phyloP scores from a whole-genome alignment of 106 monocot genomes.

The Dactylorhiza incarnata region DNA sequence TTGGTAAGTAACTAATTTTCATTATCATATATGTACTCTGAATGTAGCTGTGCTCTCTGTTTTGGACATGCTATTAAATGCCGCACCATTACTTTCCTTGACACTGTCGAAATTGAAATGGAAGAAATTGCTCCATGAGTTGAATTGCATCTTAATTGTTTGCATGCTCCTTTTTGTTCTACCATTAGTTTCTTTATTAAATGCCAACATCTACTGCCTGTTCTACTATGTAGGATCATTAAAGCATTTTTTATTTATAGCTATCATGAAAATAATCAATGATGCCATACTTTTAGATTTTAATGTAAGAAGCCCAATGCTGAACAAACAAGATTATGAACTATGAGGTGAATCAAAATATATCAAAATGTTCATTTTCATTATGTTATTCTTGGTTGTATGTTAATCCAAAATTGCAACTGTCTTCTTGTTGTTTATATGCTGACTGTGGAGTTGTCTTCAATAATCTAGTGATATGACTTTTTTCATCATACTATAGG shows the following conservation, averaged over 20 bases:
- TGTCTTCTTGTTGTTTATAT: background rate
- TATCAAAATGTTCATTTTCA: background rate
- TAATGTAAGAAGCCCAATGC: background rate
- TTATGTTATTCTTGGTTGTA: background rate
- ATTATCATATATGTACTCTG: background rate
- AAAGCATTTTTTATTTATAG: no score
- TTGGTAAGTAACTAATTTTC: background rate
- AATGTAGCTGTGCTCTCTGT: background rate
- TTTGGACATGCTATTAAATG: no score
- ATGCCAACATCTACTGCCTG: no score
- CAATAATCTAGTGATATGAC: background rate
- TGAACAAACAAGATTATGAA: background rate
- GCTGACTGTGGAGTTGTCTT: background rate
- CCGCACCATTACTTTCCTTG: no score
- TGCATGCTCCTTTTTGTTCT: no score
- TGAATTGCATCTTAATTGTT: no score
- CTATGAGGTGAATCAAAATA: background rate
- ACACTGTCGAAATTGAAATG: no score
- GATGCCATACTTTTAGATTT: background rate
- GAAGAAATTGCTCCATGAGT: no score
- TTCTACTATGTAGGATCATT: no score
- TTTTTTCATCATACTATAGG: constrained; percentile 36
- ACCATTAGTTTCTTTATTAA: no score
- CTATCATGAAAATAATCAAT: no score
- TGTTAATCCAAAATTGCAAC: background rate